phyloP scores from a whole-genome alignment of 805 yeast species.

The Teunomyces lycoperdinae region DNA sequence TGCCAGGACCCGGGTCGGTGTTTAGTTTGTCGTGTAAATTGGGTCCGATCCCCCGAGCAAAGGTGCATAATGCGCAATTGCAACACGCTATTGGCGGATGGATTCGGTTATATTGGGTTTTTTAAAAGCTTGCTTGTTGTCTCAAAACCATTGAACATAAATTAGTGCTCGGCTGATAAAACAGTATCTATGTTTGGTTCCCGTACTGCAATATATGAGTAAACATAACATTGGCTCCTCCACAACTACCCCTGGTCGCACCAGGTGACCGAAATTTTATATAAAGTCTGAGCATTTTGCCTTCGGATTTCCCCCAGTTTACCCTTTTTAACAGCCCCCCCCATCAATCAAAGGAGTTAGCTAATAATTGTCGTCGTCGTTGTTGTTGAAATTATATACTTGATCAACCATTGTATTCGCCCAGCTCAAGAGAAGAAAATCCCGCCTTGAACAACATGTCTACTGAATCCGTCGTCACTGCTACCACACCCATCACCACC shows the following conservation, averaged over 20 bases:
- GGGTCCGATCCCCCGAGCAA: neutral
- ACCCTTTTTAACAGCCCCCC: neutral
- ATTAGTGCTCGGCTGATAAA: neutral
- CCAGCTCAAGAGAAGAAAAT: neutral
- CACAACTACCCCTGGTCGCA: conserved; percentile 2
- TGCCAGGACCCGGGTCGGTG: neutral
- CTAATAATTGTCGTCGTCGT: conserved; percentile 3
- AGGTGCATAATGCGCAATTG: too few relatives aligned
- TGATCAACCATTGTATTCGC: conserved; percentile 1
- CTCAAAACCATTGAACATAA: too few relatives aligned
- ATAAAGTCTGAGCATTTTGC: conserved; percentile 6
- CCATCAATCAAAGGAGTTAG: conserved; percentile 5
- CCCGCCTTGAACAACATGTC: conserved; percentile 5
- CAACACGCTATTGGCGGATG: too few relatives aligned
- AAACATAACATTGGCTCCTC: neutral
- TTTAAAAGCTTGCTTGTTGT: too few relatives aligned
- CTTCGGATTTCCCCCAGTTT: neutral
- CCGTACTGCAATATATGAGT: neutral
- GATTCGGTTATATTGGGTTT: too few relatives aligned
- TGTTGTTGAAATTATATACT: neutral
- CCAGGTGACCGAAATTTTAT: conserved; percentile 7
- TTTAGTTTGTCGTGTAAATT: too few relatives aligned
- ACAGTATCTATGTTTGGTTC: neutral
- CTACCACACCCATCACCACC: neutral
- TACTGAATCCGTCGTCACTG: conserved; percentile 4